Evolutionary conservation across 2,329 filamentous ascomycete species (phyloP).

Genomic region (Alternaria sp.): DNA sequence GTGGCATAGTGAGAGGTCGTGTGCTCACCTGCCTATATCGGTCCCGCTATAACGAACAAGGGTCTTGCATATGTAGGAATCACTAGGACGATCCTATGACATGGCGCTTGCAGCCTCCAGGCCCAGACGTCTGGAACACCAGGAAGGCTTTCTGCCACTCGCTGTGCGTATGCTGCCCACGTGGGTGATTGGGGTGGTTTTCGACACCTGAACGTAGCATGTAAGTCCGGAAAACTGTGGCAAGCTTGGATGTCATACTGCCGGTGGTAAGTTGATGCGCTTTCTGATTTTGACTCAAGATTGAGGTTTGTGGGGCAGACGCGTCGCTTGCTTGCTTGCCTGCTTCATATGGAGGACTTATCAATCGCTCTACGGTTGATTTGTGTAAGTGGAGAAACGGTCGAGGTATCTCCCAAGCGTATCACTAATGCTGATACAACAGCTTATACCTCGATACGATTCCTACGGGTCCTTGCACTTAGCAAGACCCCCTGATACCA

Average conservation of each 20-base stretch:
- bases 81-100: not conserved
- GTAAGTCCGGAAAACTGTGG: not conserved
- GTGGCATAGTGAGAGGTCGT: slow-evolving; percentile 3
- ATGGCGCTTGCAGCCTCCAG: not conserved
- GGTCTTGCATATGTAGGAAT: not conserved
- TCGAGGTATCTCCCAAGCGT: not conserved
- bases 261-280: not conserved
- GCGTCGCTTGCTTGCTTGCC: slow-evolving; percentile 1
- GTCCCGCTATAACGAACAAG: not conserved
- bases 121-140: not conserved
- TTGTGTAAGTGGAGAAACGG: not conserved
- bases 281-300: slow-evolving; percentile 5
- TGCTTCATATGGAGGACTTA: not conserved
- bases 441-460: not conserved
- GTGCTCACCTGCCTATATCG: slow-evolving; percentile 20
- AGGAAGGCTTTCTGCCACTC: slow-evolving; percentile 3
- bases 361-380: not conserved
- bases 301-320: slow-evolving; percentile 6
- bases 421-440: not conserved
- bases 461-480: not conserved
- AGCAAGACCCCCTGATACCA: not conserved
- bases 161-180: slow-evolving; percentile 3
- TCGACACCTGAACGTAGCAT: not conserved
- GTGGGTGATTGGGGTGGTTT: slow-evolving; percentile 10
- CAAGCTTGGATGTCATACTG: not conserved